Evolutionary conservation across 768 basidiomycete species (phyloP), one percentile per base, ranked within the genome.

Genomic region (Termitomyces sp.): DNA sequence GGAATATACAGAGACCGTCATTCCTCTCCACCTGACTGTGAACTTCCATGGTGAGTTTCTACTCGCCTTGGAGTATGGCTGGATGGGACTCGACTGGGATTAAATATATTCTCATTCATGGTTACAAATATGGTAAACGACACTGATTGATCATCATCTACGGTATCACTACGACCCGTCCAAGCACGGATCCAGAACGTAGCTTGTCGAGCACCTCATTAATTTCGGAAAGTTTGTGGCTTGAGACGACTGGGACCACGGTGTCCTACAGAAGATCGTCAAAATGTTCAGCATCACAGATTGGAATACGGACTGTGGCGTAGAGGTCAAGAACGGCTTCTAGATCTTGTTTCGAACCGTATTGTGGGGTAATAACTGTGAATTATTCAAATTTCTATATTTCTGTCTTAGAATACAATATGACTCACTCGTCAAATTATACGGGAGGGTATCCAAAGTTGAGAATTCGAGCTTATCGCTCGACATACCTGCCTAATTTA

Each of bases 381-480:
- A 13, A 43, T 5, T n/a, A 36, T 34, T 44, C 8, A 43, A 26
- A 36, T 44, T 7, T 16, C 32, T 24, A 7, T 20, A 33, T 10
- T 51, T 7, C 3, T 10, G 4, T 7, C 3, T n/a, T n/a, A n/a
- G 27, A 34, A 14, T 18, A 3, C 32, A 10, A 18, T 20, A 13
- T 9, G 9, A 45, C 50, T 34, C 16, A 57, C 56, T 57, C 9
- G 56, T 57, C 32, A 57, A 40, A 34, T 57, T 57, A 50, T 57
- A 57, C 9, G 56, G 42, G 34, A 57, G 56, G 22, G 56, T 57
- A 22, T 57, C 56, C 24, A 57, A 34, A 7, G 56, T 57, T 20
- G 56, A 52, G 40, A 57, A 57, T 33, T 57, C 50, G 36, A 57
- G 56, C 42, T 57, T 57, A 24, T 57, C 56, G 56, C 30, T 57